Base-by-base conservation (phyloP, 1,284 basidiomycete species). In the Xanthoconium separans region DNA sequence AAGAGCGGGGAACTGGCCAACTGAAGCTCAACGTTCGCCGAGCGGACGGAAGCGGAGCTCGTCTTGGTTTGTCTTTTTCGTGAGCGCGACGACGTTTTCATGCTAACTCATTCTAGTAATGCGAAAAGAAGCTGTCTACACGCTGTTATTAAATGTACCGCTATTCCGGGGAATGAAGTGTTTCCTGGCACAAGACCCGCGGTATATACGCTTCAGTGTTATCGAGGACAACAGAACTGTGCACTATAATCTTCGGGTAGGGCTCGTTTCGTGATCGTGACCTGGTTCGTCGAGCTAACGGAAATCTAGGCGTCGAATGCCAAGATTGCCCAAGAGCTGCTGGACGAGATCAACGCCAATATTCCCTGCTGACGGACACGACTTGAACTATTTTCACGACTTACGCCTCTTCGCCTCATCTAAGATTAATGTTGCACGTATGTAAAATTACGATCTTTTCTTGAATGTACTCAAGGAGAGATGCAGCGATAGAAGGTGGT, bases 61-160 rank as follows among this genome's bases (percentile, higher is more conserved):
- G 94, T 54, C 75, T 95, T 44, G 78, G 91, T 93, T 65, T 30
- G 79, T 75, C n/a, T 18, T 54, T 50, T 54, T 46, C 20, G 44
- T 13, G 18, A 22, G 47, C 8, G 22, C 2, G 9, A 2, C 31
- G 1, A 13, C 2, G 31, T 20, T 40, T 12, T 16, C 30, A 16
- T 51, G 29, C 50, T 58, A 36, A 69, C 29, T 30, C 11, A 27
- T n/a, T 45, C 20, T 50, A 95, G 95, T 98, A 37, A 97, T 98
- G 94, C 84, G 95, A 54, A 93, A 95, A 61, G 95, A 98, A 63
- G 95, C 93, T 2, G 93, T 96, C 11, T 84, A 91, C 64, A 80
- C 91, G 0, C 73, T 97, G 45, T 75, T 98, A 51, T 77, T 98
- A 51, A 98, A 98, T 65, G 85, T 91, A 39, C 82, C 86, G 34